Evolutionary conservation across 768 basidiomycete genomes (phyloP), one percentile per base, ranked within the genome.

Genomic region (Pleurotus djamor): DNA sequence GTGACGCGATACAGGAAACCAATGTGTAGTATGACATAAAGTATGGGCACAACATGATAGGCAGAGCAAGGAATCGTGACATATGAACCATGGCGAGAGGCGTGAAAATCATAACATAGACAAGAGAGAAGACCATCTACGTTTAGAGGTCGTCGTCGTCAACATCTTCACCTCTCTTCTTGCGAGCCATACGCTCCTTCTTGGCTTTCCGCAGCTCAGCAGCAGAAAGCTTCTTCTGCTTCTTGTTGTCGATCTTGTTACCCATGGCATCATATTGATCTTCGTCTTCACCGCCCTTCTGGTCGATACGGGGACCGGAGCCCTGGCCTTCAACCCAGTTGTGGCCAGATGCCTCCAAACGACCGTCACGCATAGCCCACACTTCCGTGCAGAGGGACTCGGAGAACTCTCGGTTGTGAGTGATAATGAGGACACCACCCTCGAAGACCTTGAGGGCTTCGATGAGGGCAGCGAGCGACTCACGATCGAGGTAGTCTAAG

Each of bases 271-370:
- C 97, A 71, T 91, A 98, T 68, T 83, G 78, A 43, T 86, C 94
- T 52, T 96, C 93, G 62, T 97, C 96, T 66, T 93, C 93, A 52
- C 89, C 96, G 5, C 85, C 91, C 69, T 85, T 85, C 86, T 94
- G 91, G 84, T 97, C 97, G 67, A 99, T 98, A 60, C 96, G 88
- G 47, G 94, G 74, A 9, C 96, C 96, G 16, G 94, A 83, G 58
- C 97, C 97, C 75, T 99, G 97, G 50, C 97, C 97, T 77, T 98
- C 97, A 69, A 97, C 94, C 96, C 96, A 97, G 85, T 97, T 96
- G 83, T 96, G 94, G 62, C 95, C 96, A 47, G 96, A 98, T 5
- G 96, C 94, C 80, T 96, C 94, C 64, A 98, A 87, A 67, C 81
- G 88, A 69, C 97, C 97, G 72, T 98, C 94, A 52, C 91, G 88